Conservation (phyloP, 2,329 filamentous ascomycete species). For the Phyllosticta citribraziliensis region DNA sequence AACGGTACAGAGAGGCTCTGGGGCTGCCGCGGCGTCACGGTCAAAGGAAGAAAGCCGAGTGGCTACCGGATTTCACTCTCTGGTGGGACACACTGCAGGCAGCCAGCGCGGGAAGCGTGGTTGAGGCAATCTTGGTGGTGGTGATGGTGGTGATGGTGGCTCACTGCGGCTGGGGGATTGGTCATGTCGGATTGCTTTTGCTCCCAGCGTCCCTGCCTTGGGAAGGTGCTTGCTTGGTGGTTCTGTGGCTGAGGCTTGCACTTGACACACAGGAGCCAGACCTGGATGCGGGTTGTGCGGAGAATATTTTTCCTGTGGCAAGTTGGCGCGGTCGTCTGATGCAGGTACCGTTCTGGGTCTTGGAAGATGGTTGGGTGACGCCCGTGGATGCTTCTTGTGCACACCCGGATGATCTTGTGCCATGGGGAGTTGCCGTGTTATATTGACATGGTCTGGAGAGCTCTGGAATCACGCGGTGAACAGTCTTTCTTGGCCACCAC, state of each 20-base stretch:
- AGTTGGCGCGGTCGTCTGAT: background rate
- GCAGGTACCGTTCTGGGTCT: background rate
- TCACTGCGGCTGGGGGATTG: background rate
- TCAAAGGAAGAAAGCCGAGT: background rate
- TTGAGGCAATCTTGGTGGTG: background rate
- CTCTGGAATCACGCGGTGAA: too few species aligned
- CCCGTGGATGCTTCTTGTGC: background rate
- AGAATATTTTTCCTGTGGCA: background rate
- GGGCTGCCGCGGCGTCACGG: background rate
- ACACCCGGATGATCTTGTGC: background rate
- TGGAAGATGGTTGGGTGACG: background rate
- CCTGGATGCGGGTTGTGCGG: background rate
- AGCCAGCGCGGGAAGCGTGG: background rate
- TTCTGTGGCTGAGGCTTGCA: background rate
- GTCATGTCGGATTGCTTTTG: background rate
- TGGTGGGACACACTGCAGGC: background rate
- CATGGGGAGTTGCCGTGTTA: background rate
- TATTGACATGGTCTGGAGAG: background rate
- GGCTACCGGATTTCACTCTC: background rate
- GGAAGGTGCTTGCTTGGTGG: background rate
- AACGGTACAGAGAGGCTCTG: background rate
- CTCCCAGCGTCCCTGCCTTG: background rate
- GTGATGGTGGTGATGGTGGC: background rate
- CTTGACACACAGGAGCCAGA: background rate
- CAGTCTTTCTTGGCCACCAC: too few species aligned